phyloP scores from a whole-genome alignment of 805 yeast genomes.

The Ogataea siamensis region DNA sequence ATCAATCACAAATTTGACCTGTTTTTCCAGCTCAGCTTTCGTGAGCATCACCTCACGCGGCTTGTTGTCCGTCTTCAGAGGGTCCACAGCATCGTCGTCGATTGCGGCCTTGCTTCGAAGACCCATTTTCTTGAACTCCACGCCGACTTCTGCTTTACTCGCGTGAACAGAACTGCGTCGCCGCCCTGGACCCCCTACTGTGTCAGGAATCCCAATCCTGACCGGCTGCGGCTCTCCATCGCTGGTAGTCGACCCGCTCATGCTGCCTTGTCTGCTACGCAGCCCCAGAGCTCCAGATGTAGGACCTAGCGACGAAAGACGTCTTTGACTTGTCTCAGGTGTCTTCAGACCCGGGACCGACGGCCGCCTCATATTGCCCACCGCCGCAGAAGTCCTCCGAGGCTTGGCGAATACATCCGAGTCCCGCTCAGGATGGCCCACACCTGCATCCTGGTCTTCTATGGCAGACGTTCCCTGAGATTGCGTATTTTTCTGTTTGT shows the following conservation, averaged over 20 bases:
- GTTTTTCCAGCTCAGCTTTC: slow-evolving; percentile 22
- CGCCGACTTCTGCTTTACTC: not conserved
- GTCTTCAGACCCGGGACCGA: slow-evolving; percentile 9
- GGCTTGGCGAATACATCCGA: slow-evolving; percentile 4
- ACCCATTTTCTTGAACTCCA: slow-evolving; percentile 9
- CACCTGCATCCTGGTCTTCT: slow-evolving; percentile 3
- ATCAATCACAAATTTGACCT: slow-evolving; percentile 20
- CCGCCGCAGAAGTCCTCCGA: not conserved
- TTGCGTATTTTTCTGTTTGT: not conserved
- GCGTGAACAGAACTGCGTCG: slow-evolving; percentile 15
- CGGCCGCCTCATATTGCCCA: slow-evolving; percentile 5
- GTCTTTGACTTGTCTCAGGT: slow-evolving; percentile 7
- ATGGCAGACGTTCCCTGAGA: not conserved
- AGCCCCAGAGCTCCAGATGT: slow-evolving; percentile 2
- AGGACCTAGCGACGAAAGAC: slow-evolving; percentile 9
- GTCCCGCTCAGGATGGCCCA: slow-evolving; percentile 1
- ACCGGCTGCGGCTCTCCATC: slow-evolving; percentile 7
- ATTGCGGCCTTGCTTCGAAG: not conserved
- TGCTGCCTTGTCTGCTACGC: slow-evolving; percentile 10
- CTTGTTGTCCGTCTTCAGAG: slow-evolving; percentile 2
- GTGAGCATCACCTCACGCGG: slow-evolving; percentile 11
- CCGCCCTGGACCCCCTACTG: slow-evolving; percentile 8
- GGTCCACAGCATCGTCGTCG: slow-evolving; percentile 8
- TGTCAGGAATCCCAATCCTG: slow-evolving; percentile 10
- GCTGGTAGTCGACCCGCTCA: slow-evolving; percentile 7